Evolutionary conservation across 192 early-diverging fungal genomes (phyloP), one percentile per base, ranked within the genome.

Genomic region (Entrophospora sp.): DNA sequence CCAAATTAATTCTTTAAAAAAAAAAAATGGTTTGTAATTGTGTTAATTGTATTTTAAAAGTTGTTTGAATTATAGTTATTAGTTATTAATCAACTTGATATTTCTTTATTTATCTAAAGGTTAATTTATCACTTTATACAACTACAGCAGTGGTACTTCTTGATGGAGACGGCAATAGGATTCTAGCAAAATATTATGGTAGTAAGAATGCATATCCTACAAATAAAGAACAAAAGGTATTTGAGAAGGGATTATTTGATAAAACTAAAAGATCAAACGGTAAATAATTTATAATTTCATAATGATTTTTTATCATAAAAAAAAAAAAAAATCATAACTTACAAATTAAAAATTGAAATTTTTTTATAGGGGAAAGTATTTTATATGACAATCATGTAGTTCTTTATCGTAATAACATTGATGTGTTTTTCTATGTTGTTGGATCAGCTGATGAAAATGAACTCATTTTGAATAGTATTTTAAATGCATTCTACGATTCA

Each of bases 361-460:
- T 45, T 37, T 48, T 9, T 22, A 31, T 53, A 89, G 86, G 81
- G 74, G 93, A 98, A 72, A 85, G 97, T 49, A 86, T 97, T n/a
- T 74, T 98, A 65, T 92, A 91, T 56, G 94, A 98, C 60, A 90
- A 90, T 48, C 91, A 94, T 45, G 85, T 96, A 13, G 89, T 97
- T 48, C 77, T 94, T 4, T 94, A 92, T 80, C 88, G 89, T 55
- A 84, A 81, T 72, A 81, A 86, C 35, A 86, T 89, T 69, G 94
- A 97, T 69, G 84, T 92, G 44, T 88, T 91, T 61, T 87, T 98
- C 70, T 95, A 94, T 73, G 79, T 97, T 45, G 85, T 98, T 18
- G 94, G 93, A 2, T 85, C 85, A 28, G 76, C 83, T 16, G 92
- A 98, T 60, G 93, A 97, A 73, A 98, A 98, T 76, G 96, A 98